Percentiles rank a stretch among this genome's conserved stretches.
These are phyloP conservation scores for Amauroascus niger DNA, from an alignment of 2,329 filamentous ascomycete species.

Conservation along the genomic window DNA sequence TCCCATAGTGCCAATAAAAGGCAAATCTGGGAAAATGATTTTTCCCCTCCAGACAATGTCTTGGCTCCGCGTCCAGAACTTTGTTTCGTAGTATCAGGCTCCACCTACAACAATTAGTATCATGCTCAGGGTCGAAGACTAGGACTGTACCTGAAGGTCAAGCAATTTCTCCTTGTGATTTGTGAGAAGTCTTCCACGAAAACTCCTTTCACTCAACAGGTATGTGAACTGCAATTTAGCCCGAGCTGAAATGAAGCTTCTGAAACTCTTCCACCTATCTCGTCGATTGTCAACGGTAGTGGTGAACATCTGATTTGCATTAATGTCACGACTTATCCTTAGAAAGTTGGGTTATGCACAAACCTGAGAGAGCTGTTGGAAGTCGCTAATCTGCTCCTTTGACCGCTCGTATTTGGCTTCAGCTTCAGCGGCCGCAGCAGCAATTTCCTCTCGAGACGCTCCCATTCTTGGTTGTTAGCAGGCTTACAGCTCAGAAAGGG, in stretches of 20 bases:
- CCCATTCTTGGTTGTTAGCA: constrained; percentile 43
- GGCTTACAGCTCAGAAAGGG: neutral
- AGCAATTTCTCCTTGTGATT: constrained; percentile 67
- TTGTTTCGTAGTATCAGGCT: constrained; percentile 60
- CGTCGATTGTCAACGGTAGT: constrained; percentile 59
- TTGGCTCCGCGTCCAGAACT: constrained; percentile 71
- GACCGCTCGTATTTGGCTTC: constrained; percentile 31
- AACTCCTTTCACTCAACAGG: constrained; percentile 78
- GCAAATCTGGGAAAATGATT: constrained; percentile 95
- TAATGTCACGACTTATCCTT: neutral
- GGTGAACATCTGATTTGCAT: constrained; percentile 41
- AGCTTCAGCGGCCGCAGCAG: constrained; percentile 37
- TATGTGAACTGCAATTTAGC: constrained; percentile 81
- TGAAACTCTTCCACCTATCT: constrained; percentile 69
- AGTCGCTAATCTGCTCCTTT: constrained; percentile 30
- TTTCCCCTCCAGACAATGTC: constrained; percentile 90
- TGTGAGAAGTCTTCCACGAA: constrained; percentile 69
- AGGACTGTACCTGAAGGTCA: constrained; percentile 55
- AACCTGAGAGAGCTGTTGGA: constrained; percentile 34
- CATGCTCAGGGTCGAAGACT: neutral
- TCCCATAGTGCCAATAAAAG: constrained; percentile 90
- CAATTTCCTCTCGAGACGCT: constrained; percentile 56
- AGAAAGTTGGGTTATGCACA: neutral
- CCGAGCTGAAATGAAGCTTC: constrained; percentile 72
- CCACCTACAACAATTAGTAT: constrained; percentile 38